Evolutionary conservation across 2,329 filamentous ascomycete genomes (phyloP).

Genomic region (Tolypocladium sp.): DNA sequence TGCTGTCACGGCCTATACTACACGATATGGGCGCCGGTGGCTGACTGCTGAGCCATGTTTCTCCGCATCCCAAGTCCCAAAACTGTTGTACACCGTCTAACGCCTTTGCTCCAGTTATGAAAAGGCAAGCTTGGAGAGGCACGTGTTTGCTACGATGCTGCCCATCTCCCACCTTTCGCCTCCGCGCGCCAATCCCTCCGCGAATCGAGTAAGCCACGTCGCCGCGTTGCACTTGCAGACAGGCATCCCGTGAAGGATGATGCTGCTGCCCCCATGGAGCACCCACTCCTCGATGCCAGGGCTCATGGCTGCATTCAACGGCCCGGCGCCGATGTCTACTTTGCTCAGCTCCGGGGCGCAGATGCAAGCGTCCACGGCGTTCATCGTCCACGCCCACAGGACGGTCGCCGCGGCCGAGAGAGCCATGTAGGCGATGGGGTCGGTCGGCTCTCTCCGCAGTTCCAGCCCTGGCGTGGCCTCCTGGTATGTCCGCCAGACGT

Average conservation of each 20-base stretch:
- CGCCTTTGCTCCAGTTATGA: neutral
- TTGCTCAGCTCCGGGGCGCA: constrained; percentile 17
- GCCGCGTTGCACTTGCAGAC: constrained; percentile 8
- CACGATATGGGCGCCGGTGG: neutral
- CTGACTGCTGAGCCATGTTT: neutral
- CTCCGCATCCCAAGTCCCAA: no score
- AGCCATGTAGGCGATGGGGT: constrained; percentile 25
- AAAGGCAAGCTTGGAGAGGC: constrained; percentile 3
- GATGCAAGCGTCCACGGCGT: constrained; percentile 13
- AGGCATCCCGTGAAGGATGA: constrained; percentile 4
- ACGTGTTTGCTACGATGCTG: constrained; percentile 4
- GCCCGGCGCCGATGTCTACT: constrained; percentile 12
- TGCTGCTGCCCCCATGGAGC: constrained; percentile 7
- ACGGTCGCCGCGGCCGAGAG: constrained; percentile 20
- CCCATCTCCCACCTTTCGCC: constrained; percentile 8
- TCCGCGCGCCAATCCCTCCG: constrained; percentile 6
- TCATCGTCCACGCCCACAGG: constrained; percentile 25
- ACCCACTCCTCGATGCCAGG: constrained; percentile 19
- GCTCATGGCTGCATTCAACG: constrained; percentile 13
- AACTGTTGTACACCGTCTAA: neutral
- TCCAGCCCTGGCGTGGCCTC: constrained; percentile 1
- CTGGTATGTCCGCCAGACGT: constrained; percentile 19
- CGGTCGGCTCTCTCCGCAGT: constrained; percentile 9
- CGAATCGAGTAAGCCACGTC: constrained; percentile 5
- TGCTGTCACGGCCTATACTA: neutral